A percentile compares a stretch with the other conserved stretches of the same genome.
phyloP scores from a whole-genome alignment of 768 basidiomycete species.

The Psilocybe cubensis region DNA sequence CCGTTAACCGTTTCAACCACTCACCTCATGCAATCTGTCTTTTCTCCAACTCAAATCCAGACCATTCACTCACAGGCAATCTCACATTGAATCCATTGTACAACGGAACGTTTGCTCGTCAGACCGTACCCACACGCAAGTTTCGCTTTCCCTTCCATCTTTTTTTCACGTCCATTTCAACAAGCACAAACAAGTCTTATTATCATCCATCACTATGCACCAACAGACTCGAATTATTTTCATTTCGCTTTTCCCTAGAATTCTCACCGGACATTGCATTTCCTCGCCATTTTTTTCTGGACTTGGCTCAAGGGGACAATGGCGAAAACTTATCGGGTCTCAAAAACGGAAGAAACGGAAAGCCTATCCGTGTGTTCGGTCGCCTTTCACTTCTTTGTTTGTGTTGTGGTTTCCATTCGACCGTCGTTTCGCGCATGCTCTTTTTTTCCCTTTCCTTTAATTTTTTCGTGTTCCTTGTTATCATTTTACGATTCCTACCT shows the following conservation, averaged over 20 bases:
- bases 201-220: not conserved
- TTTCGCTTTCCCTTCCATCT: not conserved
- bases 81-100: conserved; percentile 5
- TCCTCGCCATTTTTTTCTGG: not conserved
- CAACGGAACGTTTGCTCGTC: conserved; percentile 7
- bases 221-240: too few relatives aligned
- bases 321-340: too few relatives aligned
- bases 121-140: conserved; percentile 3
- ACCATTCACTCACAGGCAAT: not conserved
- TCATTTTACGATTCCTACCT: conserved; percentile 3
- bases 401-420: not conserved
- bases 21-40: not conserved
- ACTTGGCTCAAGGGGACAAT: too few relatives aligned
- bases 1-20: not conserved
- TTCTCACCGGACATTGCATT: not conserved
- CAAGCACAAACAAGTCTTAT: not conserved
- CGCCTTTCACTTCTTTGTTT: not conserved
- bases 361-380: too few relatives aligned
- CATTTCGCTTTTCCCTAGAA: too few relatives aligned
- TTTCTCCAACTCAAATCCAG: not conserved
- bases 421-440: conserved; percentile 1
- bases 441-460: conserved; percentile 8
- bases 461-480: conserved; percentile 7
- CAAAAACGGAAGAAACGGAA: too few relatives aligned
- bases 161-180: not conserved